Percentiles rank a stretch among this genome's conserved stretches.
These are phyloP conservation scores for Lipomyces orientalis DNA, from an alignment of 805 yeast species.

Conservation along the genomic window DNA sequence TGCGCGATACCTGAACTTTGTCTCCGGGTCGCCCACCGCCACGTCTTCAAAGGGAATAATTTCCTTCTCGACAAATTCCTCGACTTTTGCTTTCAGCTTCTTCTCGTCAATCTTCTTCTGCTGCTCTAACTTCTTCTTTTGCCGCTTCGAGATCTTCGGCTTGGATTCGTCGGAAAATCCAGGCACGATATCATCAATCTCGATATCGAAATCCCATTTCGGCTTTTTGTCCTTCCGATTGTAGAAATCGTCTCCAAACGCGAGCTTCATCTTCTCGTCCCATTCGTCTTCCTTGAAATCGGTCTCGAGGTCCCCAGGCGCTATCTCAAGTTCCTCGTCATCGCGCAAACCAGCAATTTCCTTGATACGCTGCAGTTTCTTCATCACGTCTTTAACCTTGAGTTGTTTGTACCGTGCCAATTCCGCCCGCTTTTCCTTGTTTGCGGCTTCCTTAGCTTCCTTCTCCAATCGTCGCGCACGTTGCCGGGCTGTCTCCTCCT, in stretches of 20 bases:
- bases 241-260: constrained; percentile 85
- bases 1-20: constrained; percentile 79
- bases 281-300: constrained; percentile 88
- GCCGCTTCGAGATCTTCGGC: constrained; percentile 39
- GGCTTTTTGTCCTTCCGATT: constrained; percentile 61
- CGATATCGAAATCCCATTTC: constrained; percentile 68
- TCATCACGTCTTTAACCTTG: constrained; percentile 78
- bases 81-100: constrained; percentile 63
- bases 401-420: constrained; percentile 73
- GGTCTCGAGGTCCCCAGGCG: constrained; percentile 72
- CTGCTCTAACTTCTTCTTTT: constrained; percentile 40
- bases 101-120: constrained; percentile 55
- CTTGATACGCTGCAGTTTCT: constrained; percentile 66
- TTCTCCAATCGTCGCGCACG: constrained; percentile 76
- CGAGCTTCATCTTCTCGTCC: constrained; percentile 83
- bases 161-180: constrained; percentile 49
- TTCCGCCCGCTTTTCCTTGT: constrained; percentile 61
- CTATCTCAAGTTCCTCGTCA: constrained; percentile 61
- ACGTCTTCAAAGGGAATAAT: constrained; percentile 55
- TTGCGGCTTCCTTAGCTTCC: constrained; percentile 58
- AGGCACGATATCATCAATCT: constrained; percentile 51
- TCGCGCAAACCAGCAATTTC: constrained; percentile 66
- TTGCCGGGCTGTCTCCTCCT: constrained; percentile 74
- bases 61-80: constrained; percentile 76
- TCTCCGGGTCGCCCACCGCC: constrained; percentile 49